These are phyloP conservation scores for Boletus eberwhitei DNA, from an alignment of 768 basidiomycete genomes.

Conservation along the genomic window DNA sequence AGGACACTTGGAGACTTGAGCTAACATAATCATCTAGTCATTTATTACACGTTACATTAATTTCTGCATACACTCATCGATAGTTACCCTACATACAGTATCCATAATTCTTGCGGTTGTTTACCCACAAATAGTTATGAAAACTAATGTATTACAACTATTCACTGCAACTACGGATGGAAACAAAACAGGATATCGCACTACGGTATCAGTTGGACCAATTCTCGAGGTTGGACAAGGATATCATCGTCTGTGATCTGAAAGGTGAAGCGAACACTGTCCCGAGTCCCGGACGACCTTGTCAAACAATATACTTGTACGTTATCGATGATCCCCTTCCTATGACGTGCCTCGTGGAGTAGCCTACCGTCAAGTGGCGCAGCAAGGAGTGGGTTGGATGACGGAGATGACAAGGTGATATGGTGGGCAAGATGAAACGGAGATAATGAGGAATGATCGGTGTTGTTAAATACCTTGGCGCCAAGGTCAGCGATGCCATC, in stretches of 20 bases:
- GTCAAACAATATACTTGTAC: slow-evolving; percentile 27
- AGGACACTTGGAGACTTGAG: neutral
- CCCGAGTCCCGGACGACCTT: slow-evolving; percentile 25
- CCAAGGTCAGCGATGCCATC: slow-evolving; percentile 11
- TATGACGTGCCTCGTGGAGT: slow-evolving; percentile 16
- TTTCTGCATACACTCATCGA: slow-evolving; percentile 4
- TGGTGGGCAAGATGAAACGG: slow-evolving; percentile 37
- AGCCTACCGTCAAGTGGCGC: slow-evolving; percentile 16
- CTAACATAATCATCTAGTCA: slow-evolving; percentile 20
- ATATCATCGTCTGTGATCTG: slow-evolving; percentile 22
- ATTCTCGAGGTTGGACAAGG: slow-evolving; percentile 1
- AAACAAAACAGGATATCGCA: neutral
- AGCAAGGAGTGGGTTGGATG: slow-evolving; percentile 9
- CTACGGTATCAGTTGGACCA: neutral
- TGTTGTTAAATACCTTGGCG: slow-evolving; percentile 8
- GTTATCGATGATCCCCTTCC: slow-evolving; percentile 17
- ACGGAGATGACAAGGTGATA: slow-evolving; percentile 35
- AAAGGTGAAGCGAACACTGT: slow-evolving; percentile 20
- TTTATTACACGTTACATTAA: neutral
- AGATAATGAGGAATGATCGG: slow-evolving; percentile 17
- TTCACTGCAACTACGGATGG: neutral
- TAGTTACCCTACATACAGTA: slow-evolving; percentile 22
- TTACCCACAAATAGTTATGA: neutral
- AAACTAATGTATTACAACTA: slow-evolving; percentile 6
- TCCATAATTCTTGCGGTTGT: slow-evolving; percentile 4